phyloP scores from a whole-genome alignment of 805 yeast species.

The Ogataea siamensis region DNA sequence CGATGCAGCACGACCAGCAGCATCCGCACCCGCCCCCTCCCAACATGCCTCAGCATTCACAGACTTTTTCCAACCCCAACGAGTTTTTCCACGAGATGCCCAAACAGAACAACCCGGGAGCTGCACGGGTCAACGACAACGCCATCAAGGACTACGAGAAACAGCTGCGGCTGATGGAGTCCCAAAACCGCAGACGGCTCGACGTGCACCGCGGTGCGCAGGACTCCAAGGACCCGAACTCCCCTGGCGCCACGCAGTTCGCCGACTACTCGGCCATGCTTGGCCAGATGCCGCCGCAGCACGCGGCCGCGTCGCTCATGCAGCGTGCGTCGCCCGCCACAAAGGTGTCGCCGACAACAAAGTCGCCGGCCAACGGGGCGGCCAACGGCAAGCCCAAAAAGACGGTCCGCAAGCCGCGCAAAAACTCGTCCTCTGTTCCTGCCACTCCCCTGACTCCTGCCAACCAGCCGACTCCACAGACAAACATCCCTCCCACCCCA shows the following conservation, averaged over 20 bases:
- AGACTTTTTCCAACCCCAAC: constrained; percentile 22
- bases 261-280: constrained; percentile 24
- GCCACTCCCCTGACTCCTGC: constrained; percentile 36
- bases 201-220: constrained; percentile 47
- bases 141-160: constrained; percentile 82
- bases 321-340: constrained; percentile 23
- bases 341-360: constrained; percentile 18
- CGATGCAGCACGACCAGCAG: constrained; percentile 20
- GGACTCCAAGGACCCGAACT: constrained; percentile 17
- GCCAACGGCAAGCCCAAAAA: constrained; percentile 21
- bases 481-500: constrained; percentile 23
- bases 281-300: constrained; percentile 25
- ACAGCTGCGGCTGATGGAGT: constrained; percentile 71
- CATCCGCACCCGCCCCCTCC: constrained; percentile 20
- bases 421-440: constrained; percentile 32
- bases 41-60: constrained; percentile 19
- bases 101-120: constrained; percentile 20
- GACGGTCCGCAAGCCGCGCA: constrained; percentile 25
- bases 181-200: constrained; percentile 68
- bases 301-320: constrained; percentile 9
- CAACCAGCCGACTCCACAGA: constrained; percentile 30
- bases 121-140: constrained; percentile 33
- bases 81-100: constrained; percentile 24
- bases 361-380: constrained; percentile 16
- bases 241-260: constrained; percentile 22